Conservation (phyloP, 2,329 filamentous ascomycete species). For the Diaporthe humulicola region DNA sequence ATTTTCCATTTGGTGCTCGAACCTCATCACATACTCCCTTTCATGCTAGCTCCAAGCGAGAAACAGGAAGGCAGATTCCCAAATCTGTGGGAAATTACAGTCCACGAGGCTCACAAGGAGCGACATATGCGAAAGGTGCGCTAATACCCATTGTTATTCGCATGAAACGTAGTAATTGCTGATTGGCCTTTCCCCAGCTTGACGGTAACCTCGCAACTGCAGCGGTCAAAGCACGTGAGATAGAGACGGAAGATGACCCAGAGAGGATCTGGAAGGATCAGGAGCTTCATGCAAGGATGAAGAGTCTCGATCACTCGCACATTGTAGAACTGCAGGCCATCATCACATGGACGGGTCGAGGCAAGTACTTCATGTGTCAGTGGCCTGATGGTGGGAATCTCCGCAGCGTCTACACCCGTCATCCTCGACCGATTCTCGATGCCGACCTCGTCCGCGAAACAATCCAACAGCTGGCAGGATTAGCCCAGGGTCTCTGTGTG, state of each 20-base stretch:
- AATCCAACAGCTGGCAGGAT: not conserved
- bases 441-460: not conserved
- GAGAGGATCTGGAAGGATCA: not conserved
- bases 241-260: too few relatives aligned
- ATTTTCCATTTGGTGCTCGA: not conserved
- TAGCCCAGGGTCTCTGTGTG: not conserved
- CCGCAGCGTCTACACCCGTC: not conserved
- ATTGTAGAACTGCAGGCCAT: slow-evolving; percentile 1
- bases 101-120: slow-evolving; percentile 23
- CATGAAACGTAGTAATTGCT: not conserved
- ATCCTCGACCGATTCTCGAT: not conserved
- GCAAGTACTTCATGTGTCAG: slow-evolving; percentile 18
- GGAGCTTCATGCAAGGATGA: not conserved
- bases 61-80: not conserved
- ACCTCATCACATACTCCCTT: not conserved
- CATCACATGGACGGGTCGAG: not conserved
- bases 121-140: slow-evolving; percentile 1
- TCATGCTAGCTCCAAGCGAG: not conserved
- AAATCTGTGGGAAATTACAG: slow-evolving; percentile 3
- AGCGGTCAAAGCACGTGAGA: slow-evolving; percentile 10
- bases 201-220: not conserved
- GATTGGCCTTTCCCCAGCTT: not conserved
- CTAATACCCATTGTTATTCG: not conserved
- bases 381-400: slow-evolving; percentile 28
- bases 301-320: not conserved